Evolutionary conservation across 352 stramenopile genomes (phyloP).

Genomic region (Globisporangium acanthophoron): DNA sequence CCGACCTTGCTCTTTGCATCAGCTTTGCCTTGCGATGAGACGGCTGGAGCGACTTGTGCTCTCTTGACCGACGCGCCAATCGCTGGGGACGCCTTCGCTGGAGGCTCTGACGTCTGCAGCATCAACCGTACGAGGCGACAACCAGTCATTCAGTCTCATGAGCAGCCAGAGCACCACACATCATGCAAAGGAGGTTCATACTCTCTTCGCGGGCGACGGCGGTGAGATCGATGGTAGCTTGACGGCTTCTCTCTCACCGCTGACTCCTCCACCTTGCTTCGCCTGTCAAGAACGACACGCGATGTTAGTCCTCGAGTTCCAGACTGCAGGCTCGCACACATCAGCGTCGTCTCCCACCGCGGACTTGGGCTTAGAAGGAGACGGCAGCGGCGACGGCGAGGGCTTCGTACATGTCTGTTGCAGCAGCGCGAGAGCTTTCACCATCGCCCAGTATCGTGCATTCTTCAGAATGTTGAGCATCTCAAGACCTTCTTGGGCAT

Average conservation of each 20-base stretch:
- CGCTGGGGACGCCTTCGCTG: background rate
- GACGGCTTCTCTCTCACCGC: conserved; percentile 27
- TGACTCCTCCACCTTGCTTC: conserved; percentile 3
- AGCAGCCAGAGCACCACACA: too few species aligned
- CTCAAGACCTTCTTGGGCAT: too few species aligned
- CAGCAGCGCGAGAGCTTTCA: too few species aligned
- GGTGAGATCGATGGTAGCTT: conserved; percentile 36
- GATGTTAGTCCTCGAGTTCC: background rate
- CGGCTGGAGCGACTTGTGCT: background rate
- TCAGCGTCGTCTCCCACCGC: background rate
- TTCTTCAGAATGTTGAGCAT: too few species aligned
- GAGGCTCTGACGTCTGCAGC: background rate
- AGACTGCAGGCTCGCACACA: too few species aligned
- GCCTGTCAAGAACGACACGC: conserved; percentile 1
- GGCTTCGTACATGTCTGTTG: background rate
- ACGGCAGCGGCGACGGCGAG: background rate
- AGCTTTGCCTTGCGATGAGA: background rate
- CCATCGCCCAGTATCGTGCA: too few species aligned
- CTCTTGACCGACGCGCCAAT: background rate
- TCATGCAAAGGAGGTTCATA: background rate
- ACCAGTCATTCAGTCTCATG: background rate
- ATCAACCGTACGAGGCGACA: background rate
- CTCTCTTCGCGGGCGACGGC: conserved; percentile 29
- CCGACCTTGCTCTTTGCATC: background rate
- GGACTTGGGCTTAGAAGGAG: conserved; percentile 1